Evolutionary conservation across 1,139 yeast genomes (phyloP), one percentile per base, ranked within the genome.

Genomic region (Spathaspora sp.): DNA sequence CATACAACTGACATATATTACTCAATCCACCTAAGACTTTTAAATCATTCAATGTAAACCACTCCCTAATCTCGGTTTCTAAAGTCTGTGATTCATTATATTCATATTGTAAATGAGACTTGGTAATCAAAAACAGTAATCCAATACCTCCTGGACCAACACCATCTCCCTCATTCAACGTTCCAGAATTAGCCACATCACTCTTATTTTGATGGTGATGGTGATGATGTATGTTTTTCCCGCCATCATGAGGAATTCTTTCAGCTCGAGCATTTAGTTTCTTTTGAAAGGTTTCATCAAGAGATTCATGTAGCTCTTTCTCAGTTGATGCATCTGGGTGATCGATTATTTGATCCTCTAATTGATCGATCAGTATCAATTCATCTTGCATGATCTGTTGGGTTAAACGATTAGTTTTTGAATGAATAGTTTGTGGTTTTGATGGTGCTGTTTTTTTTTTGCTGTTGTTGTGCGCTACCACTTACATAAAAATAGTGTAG

Each of bases 1-100:
- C 47, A 47, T 50, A 62, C 23, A 44, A 43, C 5, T 45, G 46
- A 20, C 51, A 50, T 15, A 64, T 46, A 6, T 47, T 43, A 8
- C 50, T 51, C 37, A 66, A 52, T 4, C 64, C 66, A 7, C 64
- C 64, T 16, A 73, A 49, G 3, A 57, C 51, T 27, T 56, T 54
- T 41, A 79, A 69, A 58, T 86, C 93, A 41, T 70, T 63, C 38
- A 59, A 58, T 5, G 79, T 70, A 55, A 86, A 86, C 95, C 95
- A 86, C 43, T 83, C 85, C 38, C 74, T 70, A 17, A 85, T 51
- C 52, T 84, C 89, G 4, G 65, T 62, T 10, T 60, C 60, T 24
- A 84, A 63, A 0, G 60, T 56, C 5, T 68, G 70, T 23, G 59
- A 56, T 47, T 81, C 86, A 10, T 58, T 46, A 49, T 75, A 68